Base-by-base conservation (phyloP, 1,139 yeast species). In the Meyerozyma smithsonii region DNA sequence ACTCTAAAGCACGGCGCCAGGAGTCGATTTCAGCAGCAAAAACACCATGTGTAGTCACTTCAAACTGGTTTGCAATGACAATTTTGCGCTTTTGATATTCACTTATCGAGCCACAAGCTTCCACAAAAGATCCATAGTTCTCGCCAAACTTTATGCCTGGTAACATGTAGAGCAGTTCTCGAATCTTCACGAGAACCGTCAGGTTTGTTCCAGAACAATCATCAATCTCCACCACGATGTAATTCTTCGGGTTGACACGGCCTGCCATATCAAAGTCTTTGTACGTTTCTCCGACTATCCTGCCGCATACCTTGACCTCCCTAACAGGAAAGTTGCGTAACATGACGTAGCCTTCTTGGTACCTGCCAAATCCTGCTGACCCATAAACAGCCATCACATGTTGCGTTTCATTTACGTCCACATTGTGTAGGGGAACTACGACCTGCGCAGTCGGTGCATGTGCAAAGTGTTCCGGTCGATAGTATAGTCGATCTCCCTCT, bases 171-270 rank as follows among this genome's bases (percentile, higher is more conserved):
- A 15, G 11, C 8, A 25, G 8, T 14, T 34, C 28, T 2, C 20
- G 14, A 4, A 40, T 37, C 19, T 37, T 42, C 21, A 42, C 51
- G 4, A 32, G 18, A 5, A 46, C 38, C 8, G 39, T 12, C 49
- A 45, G 48, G 6, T 19, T 23, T 6, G 28, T 36, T 3, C 49
- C 51, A 40, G 43, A 44, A n/a, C 36, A 45, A 36, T 47, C 51
- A 21, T 47, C 51, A 17, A 47, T 14, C 12, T 25, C 17, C 11
- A 47, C 8, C 6, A 42, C 12, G 18, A 30, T 20, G 33, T 40
- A 43, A 12, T 36, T 35, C 12, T 30, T 32, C 15, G 37, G 28
- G 36, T 32, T 12, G 23, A 11, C 20, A 18, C 21, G 20, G 21
- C 34, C 34, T 4, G 34, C 34, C 12, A 14, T 11, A 20, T 36